Base-by-base conservation (phyloP, 202 grass and related monocot genomes). In the Bolboschoenoplectus hybrid region DNA sequence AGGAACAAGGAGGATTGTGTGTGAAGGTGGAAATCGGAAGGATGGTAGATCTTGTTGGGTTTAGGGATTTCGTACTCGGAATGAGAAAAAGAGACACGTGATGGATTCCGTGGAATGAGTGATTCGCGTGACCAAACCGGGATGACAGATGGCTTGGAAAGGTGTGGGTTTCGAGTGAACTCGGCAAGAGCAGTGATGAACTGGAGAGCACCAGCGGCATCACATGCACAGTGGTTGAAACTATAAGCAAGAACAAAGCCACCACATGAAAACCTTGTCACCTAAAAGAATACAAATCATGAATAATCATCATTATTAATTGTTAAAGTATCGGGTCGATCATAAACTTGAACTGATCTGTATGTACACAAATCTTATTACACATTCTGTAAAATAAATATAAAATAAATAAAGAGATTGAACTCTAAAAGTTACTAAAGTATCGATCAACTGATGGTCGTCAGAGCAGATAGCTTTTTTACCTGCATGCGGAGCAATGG, bases 141-240 rank as follows among this genome's bases (percentile, higher is more conserved):
- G 41, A 12, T 44, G 39, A 82, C 1, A 14, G 55, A 65, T 26
- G 79, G 56, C 7, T 19, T 5, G 6, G 16, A 13, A 63, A 82
- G 39, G 19, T 20, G 11, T n/a, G 79, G 79, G 17, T 82, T 65
- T 40, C 36, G 77, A 44, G 36, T 5, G 0, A 60, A 4, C 20
- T 82, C 79, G 1, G 56, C 79, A 10, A 82, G 56, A 63, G 56
- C 57, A 45, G 79, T 64, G 44, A 82, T 43, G 44, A 82, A 82
- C 19, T 82, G 79, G 56, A 82, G 79, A 49, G 79, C 79, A 14
- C 79, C 79, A 13, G 79, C 79, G 4, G 79, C 53, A 12, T 63
- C 79, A 3, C 79, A 82, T 49, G 5, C 11, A 47, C 79, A 82
- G 79, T 82, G 79, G 62, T 82, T 82, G 79, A 82, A 82, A 26